Conservation (phyloP, 495 filamentous ascomycete genomes). For the Hypoxylon perforatum region DNA sequence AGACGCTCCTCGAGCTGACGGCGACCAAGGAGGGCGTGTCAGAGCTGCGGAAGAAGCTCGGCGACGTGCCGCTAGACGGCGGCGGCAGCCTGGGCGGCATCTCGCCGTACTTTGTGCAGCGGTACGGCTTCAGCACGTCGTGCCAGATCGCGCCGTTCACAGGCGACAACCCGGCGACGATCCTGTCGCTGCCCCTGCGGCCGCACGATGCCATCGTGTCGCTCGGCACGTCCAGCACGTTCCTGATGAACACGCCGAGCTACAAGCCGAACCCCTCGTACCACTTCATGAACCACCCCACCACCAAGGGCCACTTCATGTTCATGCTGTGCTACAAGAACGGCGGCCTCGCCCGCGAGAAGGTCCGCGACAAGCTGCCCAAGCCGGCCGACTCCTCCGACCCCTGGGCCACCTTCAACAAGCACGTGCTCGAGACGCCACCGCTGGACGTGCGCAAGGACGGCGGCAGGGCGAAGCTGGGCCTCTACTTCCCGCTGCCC, state of each 20-base stretch:
- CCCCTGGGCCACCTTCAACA: slow-evolving; percentile 83
- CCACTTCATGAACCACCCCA: slow-evolving; percentile 91
- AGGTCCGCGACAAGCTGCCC: slow-evolving; percentile 76
- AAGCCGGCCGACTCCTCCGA: slow-evolving; percentile 54
- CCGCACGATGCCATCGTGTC: slow-evolving; percentile 93
- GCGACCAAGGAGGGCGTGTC: slow-evolving; percentile 70
- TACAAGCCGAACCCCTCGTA: slow-evolving; percentile 89
- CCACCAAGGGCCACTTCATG: slow-evolving; percentile 85
- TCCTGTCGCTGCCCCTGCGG: slow-evolving; percentile 86
- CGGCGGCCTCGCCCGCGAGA: slow-evolving; percentile 90
- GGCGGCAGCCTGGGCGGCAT: slow-evolving; percentile 81
- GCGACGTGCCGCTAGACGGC: slow-evolving; percentile 80
- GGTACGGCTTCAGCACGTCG: slow-evolving; percentile 79
- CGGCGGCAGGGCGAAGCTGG: slow-evolving; percentile 76
- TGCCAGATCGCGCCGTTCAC: slow-evolving; percentile 88
- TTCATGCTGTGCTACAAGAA: slow-evolving; percentile 99
- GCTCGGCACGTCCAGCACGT: slow-evolving; percentile 94
- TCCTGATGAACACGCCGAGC: slow-evolving; percentile 92
- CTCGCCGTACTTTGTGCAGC: slow-evolving; percentile 76
- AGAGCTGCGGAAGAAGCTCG: slow-evolving; percentile 81
- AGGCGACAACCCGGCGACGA: slow-evolving; percentile 95
- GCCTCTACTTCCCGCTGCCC: slow-evolving; percentile 91
- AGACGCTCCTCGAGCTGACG: slow-evolving; percentile 78
- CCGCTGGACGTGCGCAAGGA: slow-evolving; percentile 69
- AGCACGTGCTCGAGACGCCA: slow-evolving; percentile 68